Evolutionary conservation across 1,284 basidiomycete genomes (phyloP).

Genomic region (Chalciporus sp.): DNA sequence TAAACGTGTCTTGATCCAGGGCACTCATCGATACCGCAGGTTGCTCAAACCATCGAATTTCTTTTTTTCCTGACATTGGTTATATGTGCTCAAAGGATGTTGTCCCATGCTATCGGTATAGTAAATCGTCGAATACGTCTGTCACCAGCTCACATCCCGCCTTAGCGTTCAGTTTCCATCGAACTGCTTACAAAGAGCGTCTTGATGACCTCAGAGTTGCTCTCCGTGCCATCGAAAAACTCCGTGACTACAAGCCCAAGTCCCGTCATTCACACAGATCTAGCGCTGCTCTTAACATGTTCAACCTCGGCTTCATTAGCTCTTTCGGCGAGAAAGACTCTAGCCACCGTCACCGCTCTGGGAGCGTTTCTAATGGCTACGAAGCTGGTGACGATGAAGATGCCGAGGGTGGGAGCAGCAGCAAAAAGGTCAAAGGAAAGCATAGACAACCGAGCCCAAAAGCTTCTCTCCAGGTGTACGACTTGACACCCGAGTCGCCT

Average conservation of each 20-base stretch:
- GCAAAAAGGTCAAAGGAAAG: conserved; percentile 35
- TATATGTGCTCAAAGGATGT: conserved; percentile 60
- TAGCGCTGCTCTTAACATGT: conserved; percentile 44
- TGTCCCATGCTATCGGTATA: conserved; percentile 61
- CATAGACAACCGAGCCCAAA: conserved; percentile 6
- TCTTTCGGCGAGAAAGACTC: conserved; percentile 36
- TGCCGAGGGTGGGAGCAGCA: conserved; percentile 24
- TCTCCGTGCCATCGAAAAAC: conserved; percentile 66
- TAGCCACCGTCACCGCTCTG: conserved; percentile 10
- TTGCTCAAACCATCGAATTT: conserved; percentile 64
- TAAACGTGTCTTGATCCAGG: background rate
- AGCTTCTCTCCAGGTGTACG: conserved; percentile 6
- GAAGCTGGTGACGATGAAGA: conserved; percentile 25
- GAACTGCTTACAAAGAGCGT: conserved; percentile 75
- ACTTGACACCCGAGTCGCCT: conserved; percentile 6
- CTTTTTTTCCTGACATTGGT: conserved; percentile 70
- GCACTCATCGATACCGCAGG: conserved; percentile 29
- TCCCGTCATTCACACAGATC: conserved; percentile 23
- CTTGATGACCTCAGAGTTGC: conserved; percentile 57
- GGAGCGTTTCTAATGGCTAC: conserved; percentile 7
- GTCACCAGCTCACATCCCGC: conserved; percentile 11
- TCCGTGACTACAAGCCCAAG: conserved; percentile 74
- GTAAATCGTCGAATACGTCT: background rate
- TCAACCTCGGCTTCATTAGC: conserved; percentile 36
- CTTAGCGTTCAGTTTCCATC: conserved; percentile 72